Conservation (phyloP, 208 protist species). For the Trypanosoma theileri region DNA sequence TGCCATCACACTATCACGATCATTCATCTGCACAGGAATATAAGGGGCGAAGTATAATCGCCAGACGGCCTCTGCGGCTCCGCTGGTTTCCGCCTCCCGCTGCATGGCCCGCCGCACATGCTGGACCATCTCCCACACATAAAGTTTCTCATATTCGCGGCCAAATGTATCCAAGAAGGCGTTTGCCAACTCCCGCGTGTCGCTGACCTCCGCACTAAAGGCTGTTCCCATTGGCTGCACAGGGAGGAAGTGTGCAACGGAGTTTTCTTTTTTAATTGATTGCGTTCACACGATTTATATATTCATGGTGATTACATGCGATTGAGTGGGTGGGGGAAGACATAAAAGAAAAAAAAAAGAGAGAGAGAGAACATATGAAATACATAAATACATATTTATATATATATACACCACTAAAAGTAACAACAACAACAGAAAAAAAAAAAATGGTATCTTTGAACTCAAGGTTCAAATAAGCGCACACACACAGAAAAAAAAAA, state of each 20-base stretch:
- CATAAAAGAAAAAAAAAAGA: slow-evolving; percentile 3
- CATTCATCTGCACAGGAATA: slow-evolving; percentile 2
- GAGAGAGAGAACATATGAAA: not conserved
- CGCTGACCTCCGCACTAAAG: slow-evolving; percentile 23
- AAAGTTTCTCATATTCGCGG: slow-evolving; percentile 25
- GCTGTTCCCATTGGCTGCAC: not conserved
- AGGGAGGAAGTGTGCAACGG: not conserved
- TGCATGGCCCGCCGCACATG: slow-evolving; percentile 12
- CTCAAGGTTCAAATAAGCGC: no score
- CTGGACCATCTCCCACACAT: slow-evolving; percentile 11
- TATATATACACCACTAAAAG: no score
- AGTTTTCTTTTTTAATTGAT: slow-evolving; percentile 5
- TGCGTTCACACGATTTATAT: not conserved
- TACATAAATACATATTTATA: no score
- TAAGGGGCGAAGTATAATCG: slow-evolving; percentile 10
- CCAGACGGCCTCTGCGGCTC: not conserved
- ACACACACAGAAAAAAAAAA: not conserved
- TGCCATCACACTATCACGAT: slow-evolving; percentile 12
- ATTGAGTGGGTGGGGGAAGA: no score
- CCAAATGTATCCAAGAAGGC: slow-evolving; percentile 22
- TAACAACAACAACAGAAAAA: no score
- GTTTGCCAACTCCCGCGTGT: slow-evolving; percentile 17
- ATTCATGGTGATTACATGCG: no score
- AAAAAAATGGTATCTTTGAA: no score
- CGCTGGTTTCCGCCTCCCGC: not conserved